Evolutionary conservation across 140 eudicot species (phyloP).

Genomic region (Cichorium intybus): DNA sequence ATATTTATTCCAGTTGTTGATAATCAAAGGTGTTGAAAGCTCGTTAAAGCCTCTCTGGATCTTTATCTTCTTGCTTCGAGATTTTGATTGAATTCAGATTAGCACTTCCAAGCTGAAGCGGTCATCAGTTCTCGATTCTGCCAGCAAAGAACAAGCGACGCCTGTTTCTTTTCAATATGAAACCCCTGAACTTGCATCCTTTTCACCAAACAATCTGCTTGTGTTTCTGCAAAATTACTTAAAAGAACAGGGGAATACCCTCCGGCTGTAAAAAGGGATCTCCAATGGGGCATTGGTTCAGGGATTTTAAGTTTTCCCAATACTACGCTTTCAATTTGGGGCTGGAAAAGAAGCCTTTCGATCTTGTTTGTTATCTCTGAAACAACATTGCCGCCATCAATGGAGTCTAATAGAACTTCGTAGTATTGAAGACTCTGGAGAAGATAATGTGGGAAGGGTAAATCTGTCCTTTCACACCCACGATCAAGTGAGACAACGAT

Average conservation of each 20-base stretch:
- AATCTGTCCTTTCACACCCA: constrained; percentile 63
- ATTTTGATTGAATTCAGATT: neutral
- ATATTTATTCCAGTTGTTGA: constrained; percentile 33
- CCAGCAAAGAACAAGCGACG: constrained; percentile 63
- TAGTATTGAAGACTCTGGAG: constrained; percentile 57
- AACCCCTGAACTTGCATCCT: constrained; percentile 59
- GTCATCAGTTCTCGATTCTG: constrained; percentile 52
- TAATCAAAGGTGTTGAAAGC: constrained; percentile 29
- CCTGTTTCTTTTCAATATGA: constrained; percentile 50
- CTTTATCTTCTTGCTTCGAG: constrained; percentile 26
- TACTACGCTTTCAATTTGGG: constrained; percentile 48
- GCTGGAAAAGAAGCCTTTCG: constrained; percentile 59
- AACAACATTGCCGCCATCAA: constrained; percentile 46
- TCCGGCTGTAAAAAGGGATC: constrained; percentile 40
- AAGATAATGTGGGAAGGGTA: constrained; percentile 52
- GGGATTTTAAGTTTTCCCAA: constrained; percentile 46
- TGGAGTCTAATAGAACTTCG: constrained; percentile 46
- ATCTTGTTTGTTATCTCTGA: constrained; percentile 48
- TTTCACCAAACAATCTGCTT: constrained; percentile 55
- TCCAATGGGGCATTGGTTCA: constrained; percentile 56
- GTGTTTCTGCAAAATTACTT: constrained; percentile 58
- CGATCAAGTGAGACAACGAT: constrained; percentile 52
- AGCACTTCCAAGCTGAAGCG: constrained; percentile 74
- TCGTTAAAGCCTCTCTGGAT: constrained; percentile 20
- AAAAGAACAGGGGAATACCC: constrained; percentile 50